Conservation (phyloP, 176 grass and related monocot species). For the Coix lacrymajobi region DNA sequence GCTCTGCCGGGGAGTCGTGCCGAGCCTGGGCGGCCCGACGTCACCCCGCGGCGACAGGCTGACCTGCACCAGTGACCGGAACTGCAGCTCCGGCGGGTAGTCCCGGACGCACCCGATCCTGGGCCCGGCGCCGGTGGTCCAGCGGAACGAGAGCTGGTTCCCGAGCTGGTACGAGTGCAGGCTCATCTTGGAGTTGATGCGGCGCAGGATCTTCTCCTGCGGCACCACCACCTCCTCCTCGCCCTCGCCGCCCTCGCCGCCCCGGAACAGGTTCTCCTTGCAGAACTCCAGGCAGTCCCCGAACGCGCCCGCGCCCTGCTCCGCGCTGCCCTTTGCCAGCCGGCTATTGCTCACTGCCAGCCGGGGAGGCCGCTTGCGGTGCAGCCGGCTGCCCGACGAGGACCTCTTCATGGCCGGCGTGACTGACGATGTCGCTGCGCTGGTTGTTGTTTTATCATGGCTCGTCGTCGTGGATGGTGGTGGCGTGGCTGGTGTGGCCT, state of each 20-base stretch:
- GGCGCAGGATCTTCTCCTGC: slow-evolving; percentile 66
- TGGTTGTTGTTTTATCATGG: not conserved
- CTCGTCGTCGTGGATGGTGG: not conserved
- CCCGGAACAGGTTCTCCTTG: slow-evolving; percentile 56
- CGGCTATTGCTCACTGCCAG: slow-evolving; percentile 27
- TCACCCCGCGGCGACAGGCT: slow-evolving; percentile 59
- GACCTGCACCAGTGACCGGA: slow-evolving; percentile 67
- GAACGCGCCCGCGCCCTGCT: slow-evolving; percentile 28
- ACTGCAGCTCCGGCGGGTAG: slow-evolving; percentile 84
- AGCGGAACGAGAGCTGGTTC: slow-evolving; percentile 73
- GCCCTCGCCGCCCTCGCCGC: slow-evolving; percentile 11
- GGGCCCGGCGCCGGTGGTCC: slow-evolving; percentile 74
- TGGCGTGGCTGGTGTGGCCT: not conserved
- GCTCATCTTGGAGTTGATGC: slow-evolving; percentile 80
- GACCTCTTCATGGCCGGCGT: slow-evolving; percentile 37
- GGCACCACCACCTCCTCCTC: slow-evolving; percentile 33
- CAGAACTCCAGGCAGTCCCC: slow-evolving; percentile 43
- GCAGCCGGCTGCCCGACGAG: slow-evolving; percentile 33
- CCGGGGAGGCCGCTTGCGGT: slow-evolving; percentile 35
- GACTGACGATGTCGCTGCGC: not conserved
- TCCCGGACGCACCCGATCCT: slow-evolving; percentile 80
- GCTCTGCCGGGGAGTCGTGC: slow-evolving; percentile 19
- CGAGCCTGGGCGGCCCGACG: slow-evolving; percentile 2
- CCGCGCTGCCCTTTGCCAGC: slow-evolving; percentile 2
- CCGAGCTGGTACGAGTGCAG: slow-evolving; percentile 78